Base-by-base conservation (phyloP, 345 rosid species). In the Eucalyptus viminalis region DNA sequence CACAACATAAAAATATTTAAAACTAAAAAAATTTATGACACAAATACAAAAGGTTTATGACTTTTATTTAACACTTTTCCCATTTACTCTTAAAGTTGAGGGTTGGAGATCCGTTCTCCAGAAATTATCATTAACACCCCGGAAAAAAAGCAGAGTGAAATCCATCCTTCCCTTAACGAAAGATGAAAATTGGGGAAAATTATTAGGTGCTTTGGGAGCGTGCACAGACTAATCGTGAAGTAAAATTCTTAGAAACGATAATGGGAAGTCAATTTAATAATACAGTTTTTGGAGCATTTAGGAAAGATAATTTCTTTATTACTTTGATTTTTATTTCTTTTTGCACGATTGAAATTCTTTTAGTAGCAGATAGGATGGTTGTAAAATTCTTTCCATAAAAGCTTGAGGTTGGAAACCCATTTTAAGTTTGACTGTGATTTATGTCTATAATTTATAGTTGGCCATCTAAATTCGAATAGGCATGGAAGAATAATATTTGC, bases 181-280 rank as follows among this genome's bases (percentile, higher is more conserved):
- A 1, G 72, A 65, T 65, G 72, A 62, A 29, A 29, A 53, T 53
- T 53, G 58, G 2, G 24, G 0, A 53, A 53, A 53, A 8, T 53
- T 53, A 53, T 53, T 53, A 53, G 25, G 58, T 53, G 25, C 58
- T 19, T 53, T 53, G 11, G 58, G 56, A 53, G 58, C 58, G 0
- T 53, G 0, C 25, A 53, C 0, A 0, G 58, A 53, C 58, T 19
- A 53, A 53, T 53, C 11, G 11, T 53, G 2, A 19, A 53, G 58
- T 53, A 0, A 2, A 53, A 53, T 19, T 53, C 58, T 53, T 53
- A 19, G 58, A 53, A 53, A 53, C 25, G 58, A 53, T 53, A 5
- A 53, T 53, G 53, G 62, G 13, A 58, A 60, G 69, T 13, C 0
- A 60, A 60, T 60, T 60, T 13, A 60, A 13, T 27, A 27, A 27